Evolutionary conservation across 257 asterid genomes (phyloP), one percentile per base, ranked within the genome.

Genomic region (Plantago ovata): DNA sequence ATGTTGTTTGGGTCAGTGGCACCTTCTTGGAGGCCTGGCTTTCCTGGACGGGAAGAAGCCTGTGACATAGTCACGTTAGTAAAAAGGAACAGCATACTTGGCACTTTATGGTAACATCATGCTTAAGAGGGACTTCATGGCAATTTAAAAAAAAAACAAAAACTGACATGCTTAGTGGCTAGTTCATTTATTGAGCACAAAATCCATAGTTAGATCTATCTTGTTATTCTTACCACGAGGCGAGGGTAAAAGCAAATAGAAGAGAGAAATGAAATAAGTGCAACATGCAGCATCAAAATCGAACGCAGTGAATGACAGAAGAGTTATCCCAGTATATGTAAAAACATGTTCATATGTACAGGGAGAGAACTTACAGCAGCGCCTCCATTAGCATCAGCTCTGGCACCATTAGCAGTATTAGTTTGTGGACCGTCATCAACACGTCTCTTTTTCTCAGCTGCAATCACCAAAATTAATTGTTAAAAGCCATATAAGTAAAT

Each of bases 1-100:
- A 88, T 79, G 74, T 77, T 84, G 86, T 92, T 88, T 46, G 98
- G 97, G 64, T 86, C 98, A 0, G 81, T 61, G 44, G 77, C 72
- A 56, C 73, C 55, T 64, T 85, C 95, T 54, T 80, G 95, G 20
- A 75, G 22, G 56, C 75, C 55, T 3, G 94, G 69, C 68, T 65
- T 85, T 72, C 79, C 91, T 40, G 64, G 90, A 53, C 87, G 84
- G 59, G 84, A 13, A 12, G 92, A 60, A 71, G 78, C 84, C 98
- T 91, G 86, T 18, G 33, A 53, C 55, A 48, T 41, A 13, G n/a
- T 50, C 16, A 20, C 36, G 28, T 23, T 0, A 11, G 2, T 49
- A 19, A 49, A n/a, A 49, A 21, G 55, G 36, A 28, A 1, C 36
- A 28, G 4, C n/a, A n/a, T n/a, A n/a, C n/a, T n/a, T n/a, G n/a